Conservation (phyloP, 768 basidiomycete genomes). For the Fomitopsis serialis region DNA sequence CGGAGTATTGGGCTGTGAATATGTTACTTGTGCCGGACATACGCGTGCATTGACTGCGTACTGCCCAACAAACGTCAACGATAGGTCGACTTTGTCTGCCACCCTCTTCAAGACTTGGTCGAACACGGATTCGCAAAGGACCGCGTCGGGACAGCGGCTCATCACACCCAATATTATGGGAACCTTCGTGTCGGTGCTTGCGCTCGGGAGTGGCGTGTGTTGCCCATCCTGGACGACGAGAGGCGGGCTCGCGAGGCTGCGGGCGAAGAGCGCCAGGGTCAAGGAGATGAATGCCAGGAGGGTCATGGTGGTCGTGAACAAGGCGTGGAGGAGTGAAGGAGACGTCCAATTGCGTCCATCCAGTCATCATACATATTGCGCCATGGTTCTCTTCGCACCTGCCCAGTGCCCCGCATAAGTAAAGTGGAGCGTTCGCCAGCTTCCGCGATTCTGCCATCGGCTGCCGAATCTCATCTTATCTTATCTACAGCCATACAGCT, state of each 20-base stretch:
- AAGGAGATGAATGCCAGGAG: neutral
- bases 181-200: constrained; percentile 32
- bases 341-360: neutral
- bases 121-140: constrained; percentile 75
- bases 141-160: constrained; percentile 78
- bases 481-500: no score
- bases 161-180: constrained; percentile 55
- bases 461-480: no score
- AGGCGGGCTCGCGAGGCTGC: neutral
- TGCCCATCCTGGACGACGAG: constrained; percentile 5
- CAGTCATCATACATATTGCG: neutral
- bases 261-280: neutral
- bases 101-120: constrained; percentile 64
- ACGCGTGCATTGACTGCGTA: constrained; percentile 29
- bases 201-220: neutral
- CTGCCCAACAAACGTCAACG: constrained; percentile 71
- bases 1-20: constrained; percentile 51
- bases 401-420: no score
- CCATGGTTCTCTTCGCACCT: neutral
- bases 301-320: constrained; percentile 5
- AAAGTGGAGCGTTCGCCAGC: no score
- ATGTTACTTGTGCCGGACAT: no score
- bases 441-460: no score
- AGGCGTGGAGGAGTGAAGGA: neutral
- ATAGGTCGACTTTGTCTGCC: constrained; percentile 58